Base-by-base conservation (phyloP, 768 basidiomycete species). In the Hypholoma sublateritium region DNA sequence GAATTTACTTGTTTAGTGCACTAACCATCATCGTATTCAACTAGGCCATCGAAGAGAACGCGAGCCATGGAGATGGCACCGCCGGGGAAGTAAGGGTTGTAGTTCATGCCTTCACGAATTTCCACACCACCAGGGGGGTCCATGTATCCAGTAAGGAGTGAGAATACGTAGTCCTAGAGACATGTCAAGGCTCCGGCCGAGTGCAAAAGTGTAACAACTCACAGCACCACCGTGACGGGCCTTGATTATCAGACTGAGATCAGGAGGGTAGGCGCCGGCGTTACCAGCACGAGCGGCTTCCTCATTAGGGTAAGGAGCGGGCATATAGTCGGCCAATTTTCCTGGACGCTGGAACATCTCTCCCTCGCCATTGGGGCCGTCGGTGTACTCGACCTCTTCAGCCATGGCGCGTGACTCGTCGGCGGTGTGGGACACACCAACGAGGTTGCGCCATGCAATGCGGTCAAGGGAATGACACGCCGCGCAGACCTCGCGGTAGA, bases 301-400 rank as follows among this genome's bases (percentile, higher is more conserved):
- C 62, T 98, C 96, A 68, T 99, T 99, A 62, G 95, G 86, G 77
- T 99, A 99, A 42, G 97, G 93, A 45, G 81, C 70, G 54, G 96
- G 97, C 81, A 99, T 79, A 76, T 98, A 98, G 73, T 99, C 97
- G 37, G 97, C 87, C 57, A 98, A 88, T 76, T 99, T 99, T 75
- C 97, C 97, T 12, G 97, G 97, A 53, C 97, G 83, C 77, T 93
- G 87, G 84, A 98, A 99, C 95, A 97, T 98, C 76, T 98, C 94
- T 63, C 97, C 97, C 62, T 90, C 78, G 62, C 88, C 88, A 71
- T 98, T 85, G 48, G 97, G 97, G 35, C 97, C 97, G 69, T 99
- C 97, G 67, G 85, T 82, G 75, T 98, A 99, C 74, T 99, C 97
- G 56, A 95, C 80, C 68, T 98, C 96, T 76, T 97, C 97, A 9